These are phyloP conservation scores for Calocybe cyanea DNA, from an alignment of 768 basidiomycete genomes.

Conservation along the genomic window DNA sequence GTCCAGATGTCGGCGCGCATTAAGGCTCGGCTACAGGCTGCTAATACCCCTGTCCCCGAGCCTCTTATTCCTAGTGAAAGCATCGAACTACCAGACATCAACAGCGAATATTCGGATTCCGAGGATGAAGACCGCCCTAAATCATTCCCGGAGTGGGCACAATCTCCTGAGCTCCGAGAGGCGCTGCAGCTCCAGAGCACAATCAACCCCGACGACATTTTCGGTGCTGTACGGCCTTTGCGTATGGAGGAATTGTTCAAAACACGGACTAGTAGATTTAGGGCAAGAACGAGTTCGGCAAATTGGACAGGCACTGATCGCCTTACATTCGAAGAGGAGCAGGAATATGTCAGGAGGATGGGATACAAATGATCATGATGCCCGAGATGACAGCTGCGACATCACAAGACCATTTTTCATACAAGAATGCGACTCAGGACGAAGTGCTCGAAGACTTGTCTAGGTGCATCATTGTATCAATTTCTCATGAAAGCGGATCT, in stretches of 20 bases:
- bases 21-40: constrained; percentile 57
- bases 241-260: constrained; percentile 94
- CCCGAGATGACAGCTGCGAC: constrained; percentile 53
- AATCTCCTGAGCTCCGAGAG: constrained; percentile 79
- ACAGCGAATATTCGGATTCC: constrained; percentile 96
- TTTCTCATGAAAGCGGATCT: constrained; percentile 9
- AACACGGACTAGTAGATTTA: constrained; percentile 70
- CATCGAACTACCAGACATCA: constrained; percentile 92
- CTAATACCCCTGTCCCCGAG: constrained; percentile 41
- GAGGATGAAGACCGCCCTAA: constrained; percentile 81
- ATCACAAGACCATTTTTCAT: constrained; percentile 41
- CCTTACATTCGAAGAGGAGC: constrained; percentile 78
- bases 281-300: constrained; percentile 88
- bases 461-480: constrained; percentile 47
- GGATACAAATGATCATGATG: constrained; percentile 54
- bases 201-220: constrained; percentile 89
- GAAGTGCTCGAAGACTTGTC: constrained; percentile 90
- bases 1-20: constrained; percentile 70
- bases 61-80: constrained; percentile 65
- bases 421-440: constrained; percentile 73
- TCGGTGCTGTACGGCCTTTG: constrained; percentile 82
- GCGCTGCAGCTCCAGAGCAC: constrained; percentile 79
- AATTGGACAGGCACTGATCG: constrained; percentile 96
- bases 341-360: constrained; percentile 88
- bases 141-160: constrained; percentile 86